phyloP scores from a whole-genome alignment of 176 grass and related monocot genomes.

The Triticum dicoccoides region DNA sequence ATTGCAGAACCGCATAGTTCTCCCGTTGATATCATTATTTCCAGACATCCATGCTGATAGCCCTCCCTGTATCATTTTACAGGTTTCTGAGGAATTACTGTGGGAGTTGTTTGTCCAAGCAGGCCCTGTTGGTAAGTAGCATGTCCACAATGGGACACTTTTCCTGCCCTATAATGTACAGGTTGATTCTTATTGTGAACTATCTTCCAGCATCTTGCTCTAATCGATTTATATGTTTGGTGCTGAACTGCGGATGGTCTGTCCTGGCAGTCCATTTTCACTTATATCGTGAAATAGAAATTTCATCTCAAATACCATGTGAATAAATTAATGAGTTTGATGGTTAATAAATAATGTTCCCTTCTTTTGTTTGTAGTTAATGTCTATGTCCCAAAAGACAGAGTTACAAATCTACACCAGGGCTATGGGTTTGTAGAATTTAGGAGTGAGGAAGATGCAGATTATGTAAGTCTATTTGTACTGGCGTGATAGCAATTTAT shows the following conservation, averaged over 20 bases:
- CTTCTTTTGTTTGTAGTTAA: conserved; percentile 67
- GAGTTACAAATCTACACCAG: conserved; percentile 99
- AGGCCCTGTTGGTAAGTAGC: conserved; percentile 89
- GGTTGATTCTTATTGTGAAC: not conserved
- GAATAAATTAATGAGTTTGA: not conserved
- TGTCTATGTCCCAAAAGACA: conserved; percentile 99
- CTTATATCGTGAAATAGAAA: not conserved
- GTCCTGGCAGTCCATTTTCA: not conserved
- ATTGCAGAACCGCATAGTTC: not conserved
- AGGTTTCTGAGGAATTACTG: conserved; percentile 79
- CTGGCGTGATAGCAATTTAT: not conserved
- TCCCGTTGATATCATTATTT: not conserved
- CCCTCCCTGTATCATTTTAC: conserved; percentile 20
- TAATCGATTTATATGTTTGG: not conserved
- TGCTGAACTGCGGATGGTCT: conserved; percentile 2
- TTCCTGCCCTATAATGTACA: conserved; percentile 6
- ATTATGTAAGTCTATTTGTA: conserved; percentile 68
- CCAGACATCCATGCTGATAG: not conserved
- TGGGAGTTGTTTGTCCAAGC: conserved; percentile 99
- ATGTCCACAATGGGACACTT: not conserved
- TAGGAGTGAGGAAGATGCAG: conserved; percentile 94
- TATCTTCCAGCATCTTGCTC: not conserved
- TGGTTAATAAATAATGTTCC: not conserved
- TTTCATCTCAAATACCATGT: not conserved
- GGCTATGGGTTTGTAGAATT: conserved; percentile 99